Percentiles rank a stretch among this genome's conserved stretches.
These are phyloP conservation scores for Monilinia fructigena DNA, from an alignment of 2,329 filamentous ascomycete genomes.

Conservation along the genomic window DNA sequence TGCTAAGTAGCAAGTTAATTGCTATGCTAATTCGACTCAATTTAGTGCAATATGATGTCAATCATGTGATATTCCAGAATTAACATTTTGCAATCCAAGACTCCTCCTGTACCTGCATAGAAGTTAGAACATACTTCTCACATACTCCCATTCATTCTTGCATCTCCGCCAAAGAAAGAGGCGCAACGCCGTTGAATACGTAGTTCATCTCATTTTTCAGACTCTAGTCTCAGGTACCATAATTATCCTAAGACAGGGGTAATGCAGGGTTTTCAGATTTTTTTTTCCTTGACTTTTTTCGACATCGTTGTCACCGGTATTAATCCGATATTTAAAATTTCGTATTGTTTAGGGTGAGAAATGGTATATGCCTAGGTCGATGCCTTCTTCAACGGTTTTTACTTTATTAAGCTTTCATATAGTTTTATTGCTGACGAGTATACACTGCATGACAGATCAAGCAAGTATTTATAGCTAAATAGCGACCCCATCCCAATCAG, in stretches of 20 bases:
- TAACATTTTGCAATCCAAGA: no score
- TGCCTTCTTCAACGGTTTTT: no score
- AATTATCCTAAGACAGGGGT: neutral
- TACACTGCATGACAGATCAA: neutral
- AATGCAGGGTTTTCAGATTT: neutral
- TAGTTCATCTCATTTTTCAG: no score
- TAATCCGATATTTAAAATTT: slow-evolving; percentile 1
- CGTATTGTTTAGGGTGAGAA: neutral
- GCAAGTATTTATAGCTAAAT: neutral
- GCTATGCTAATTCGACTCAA: neutral
- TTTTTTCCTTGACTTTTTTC: neutral
- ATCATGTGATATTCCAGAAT: no score
- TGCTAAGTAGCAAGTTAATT: neutral
- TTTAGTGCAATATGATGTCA: neutral
- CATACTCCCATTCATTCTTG: no score
- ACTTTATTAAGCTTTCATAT: neutral
- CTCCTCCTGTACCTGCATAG: no score
- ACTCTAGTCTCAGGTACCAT: no score
- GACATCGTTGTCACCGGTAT: neutral
- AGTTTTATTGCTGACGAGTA: neutral
- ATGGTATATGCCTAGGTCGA: neutral
- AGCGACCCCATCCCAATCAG: neutral
- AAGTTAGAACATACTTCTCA: no score
- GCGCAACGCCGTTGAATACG: no score
- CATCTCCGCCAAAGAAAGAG: no score